These are phyloP conservation scores for Pseudopithomyces maydicus DNA, from an alignment of 2,329 filamentous ascomycete species.

Conservation along the genomic window DNA sequence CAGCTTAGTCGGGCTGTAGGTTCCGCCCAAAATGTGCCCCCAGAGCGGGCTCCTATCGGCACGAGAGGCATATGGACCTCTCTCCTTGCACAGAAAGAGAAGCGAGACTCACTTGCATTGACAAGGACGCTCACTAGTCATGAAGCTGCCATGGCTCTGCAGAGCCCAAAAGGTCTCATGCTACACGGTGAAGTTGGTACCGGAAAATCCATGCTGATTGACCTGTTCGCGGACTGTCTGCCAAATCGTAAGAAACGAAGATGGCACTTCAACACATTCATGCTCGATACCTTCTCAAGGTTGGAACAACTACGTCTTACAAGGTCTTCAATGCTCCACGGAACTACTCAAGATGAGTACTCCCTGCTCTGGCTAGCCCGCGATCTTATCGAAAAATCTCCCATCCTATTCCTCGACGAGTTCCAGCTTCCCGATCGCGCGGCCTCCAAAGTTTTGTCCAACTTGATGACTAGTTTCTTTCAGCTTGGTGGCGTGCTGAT, in stretches of 20 bases:
- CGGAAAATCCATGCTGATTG: slow-evolving; percentile 84
- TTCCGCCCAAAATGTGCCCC: slow-evolving; percentile 22
- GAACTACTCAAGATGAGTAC: slow-evolving; percentile 59
- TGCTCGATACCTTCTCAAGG: slow-evolving; percentile 76
- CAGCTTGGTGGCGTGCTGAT: slow-evolving; percentile 80
- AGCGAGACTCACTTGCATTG: slow-evolving; percentile 62
- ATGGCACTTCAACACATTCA: slow-evolving; percentile 87
- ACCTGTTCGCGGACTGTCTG: slow-evolving; percentile 77
- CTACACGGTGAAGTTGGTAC: slow-evolving; percentile 83
- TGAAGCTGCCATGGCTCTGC: slow-evolving; percentile 71
- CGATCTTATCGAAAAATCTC: slow-evolving; percentile 74
- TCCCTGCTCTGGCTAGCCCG: slow-evolving; percentile 75
- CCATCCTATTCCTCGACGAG: slow-evolving; percentile 80
- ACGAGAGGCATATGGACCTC: slow-evolving; percentile 59
- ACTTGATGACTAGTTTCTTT: slow-evolving; percentile 79
- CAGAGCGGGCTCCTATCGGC: slow-evolving; percentile 29
- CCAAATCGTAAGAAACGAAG: slow-evolving; percentile 74
- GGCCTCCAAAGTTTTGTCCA: slow-evolving; percentile 77
- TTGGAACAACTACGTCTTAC: slow-evolving; percentile 67
- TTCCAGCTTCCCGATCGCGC: slow-evolving; percentile 82
- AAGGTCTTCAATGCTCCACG: slow-evolving; percentile 25
- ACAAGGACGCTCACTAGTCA: slow-evolving; percentile 72
- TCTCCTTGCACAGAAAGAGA: slow-evolving; percentile 60
- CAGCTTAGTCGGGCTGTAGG: slow-evolving; percentile 59
- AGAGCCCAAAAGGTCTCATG: slow-evolving; percentile 76